phyloP scores from a whole-genome alignment of 2,329 filamentous ascomycete species.

The Fusarium falciforme region DNA sequence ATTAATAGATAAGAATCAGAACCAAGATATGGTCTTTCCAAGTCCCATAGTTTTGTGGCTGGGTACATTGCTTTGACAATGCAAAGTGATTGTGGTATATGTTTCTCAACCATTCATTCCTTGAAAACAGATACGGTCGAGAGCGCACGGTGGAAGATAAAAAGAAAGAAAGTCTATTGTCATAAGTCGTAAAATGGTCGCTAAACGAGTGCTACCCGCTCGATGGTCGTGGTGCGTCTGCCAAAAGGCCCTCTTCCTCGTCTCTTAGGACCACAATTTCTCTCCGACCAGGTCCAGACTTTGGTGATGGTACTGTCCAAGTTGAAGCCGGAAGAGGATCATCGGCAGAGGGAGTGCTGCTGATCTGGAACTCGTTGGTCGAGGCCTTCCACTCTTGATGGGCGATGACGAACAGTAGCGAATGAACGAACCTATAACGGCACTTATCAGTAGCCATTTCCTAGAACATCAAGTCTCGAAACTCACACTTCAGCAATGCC shows the following conservation, averaged over 20 bases:
- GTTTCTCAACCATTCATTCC: not conserved
- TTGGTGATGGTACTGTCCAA: not conserved
- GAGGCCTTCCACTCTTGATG: conserved; percentile 16
- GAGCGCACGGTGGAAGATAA: not conserved
- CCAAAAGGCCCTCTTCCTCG: conserved; percentile 19
- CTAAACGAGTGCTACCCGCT: not conserved
- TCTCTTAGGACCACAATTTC: not conserved
- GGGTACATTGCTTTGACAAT: not conserved
- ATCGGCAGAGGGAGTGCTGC: not conserved
- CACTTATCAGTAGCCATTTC: not conserved
- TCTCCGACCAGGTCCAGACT: not conserved
- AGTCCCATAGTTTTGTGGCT: not conserved
- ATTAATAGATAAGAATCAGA: not conserved
- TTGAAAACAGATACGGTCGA: not conserved
- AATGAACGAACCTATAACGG: conserved; percentile 7
- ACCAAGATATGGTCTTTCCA: not conserved
- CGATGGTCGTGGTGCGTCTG: not conserved
- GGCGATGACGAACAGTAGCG: conserved; percentile 10
- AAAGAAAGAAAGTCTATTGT: not conserved
- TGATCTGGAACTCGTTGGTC: not conserved
- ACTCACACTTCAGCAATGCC: conserved; percentile 25
- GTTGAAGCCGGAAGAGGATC: not conserved
- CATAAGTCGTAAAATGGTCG: not conserved
- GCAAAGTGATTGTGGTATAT: not conserved
- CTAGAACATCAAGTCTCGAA: not conserved